A percentile compares a stretch with the other conserved stretches of the same genome.
Evolutionary conservation across 495 filamentous ascomycete species (phyloP).

Genomic region (Amorphotheca resinae): DNA sequence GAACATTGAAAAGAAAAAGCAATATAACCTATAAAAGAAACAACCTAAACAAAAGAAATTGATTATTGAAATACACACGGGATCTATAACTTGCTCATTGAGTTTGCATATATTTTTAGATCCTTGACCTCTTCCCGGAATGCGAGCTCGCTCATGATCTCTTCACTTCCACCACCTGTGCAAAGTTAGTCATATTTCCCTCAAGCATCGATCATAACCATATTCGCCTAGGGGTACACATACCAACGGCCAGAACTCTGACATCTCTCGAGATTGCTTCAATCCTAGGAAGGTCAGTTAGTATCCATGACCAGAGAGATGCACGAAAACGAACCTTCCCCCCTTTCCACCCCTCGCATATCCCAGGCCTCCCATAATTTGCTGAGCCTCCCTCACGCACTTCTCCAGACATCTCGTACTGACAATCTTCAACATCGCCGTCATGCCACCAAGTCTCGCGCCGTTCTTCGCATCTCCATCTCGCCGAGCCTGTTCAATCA

Average conservation of each 20-base stretch:
- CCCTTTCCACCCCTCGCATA: constrained; percentile 25
- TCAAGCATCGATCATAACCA: too few species aligned
- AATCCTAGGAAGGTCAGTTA: constrained; percentile 14
- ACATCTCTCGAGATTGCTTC: constrained; percentile 29
- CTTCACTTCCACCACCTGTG: constrained; percentile 24
- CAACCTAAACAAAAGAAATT: too few species aligned
- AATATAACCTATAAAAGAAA: too few species aligned
- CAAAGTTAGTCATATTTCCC: too few species aligned
- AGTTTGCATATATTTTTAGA: constrained; percentile 11
- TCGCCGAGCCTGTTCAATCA: constrained; percentile 24
- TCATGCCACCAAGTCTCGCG: constrained; percentile 36
- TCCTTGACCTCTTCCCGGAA: constrained; percentile 21
- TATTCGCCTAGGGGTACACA: constrained; percentile 1
- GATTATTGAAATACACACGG: too few species aligned
- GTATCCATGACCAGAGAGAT: not conserved
- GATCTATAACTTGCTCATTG: constrained; percentile 14
- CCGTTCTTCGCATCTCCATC: constrained; percentile 26
- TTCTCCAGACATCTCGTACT: constrained; percentile 19
- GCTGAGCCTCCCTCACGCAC: constrained; percentile 21
- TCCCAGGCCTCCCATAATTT: constrained; percentile 22
- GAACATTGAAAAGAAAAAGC: too few species aligned
- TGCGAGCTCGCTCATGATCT: constrained; percentile 26
- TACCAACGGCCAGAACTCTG: constrained; percentile 27
- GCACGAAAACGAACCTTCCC: constrained; percentile 13
- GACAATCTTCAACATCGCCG: constrained; percentile 21